phyloP scores from a whole-genome alignment of 495 filamentous ascomycete genomes.

The Neurospora sp. region DNA sequence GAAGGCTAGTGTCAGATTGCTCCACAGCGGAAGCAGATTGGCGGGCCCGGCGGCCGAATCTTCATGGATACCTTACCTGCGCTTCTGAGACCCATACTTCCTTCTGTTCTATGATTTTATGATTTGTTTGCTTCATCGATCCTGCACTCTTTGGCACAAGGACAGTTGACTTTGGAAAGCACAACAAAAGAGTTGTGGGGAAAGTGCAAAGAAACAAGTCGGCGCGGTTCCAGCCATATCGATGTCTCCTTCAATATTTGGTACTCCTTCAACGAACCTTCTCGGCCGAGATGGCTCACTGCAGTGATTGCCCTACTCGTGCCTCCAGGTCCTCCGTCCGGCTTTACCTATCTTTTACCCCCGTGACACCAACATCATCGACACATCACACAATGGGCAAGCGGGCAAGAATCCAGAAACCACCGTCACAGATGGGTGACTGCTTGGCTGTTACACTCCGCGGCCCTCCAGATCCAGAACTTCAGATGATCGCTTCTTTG shows the following conservation, averaged over 20 bases:
- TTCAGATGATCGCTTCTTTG: neutral
- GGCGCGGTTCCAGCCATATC: neutral
- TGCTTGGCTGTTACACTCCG: neutral
- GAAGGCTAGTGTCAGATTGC: neutral
- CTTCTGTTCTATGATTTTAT: neutral
- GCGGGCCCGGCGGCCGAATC: neutral
- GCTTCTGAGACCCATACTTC: neutral
- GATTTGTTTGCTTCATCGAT: neutral
- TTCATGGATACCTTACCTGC: neutral
- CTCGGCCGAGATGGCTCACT: neutral
- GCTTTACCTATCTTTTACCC: neutral
- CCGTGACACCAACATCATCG: neutral
- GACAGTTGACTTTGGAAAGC: neutral
- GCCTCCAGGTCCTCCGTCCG: neutral
- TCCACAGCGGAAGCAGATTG: neutral
- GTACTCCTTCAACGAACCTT: neutral
- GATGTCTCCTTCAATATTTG: neutral
- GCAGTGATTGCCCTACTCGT: neutral
- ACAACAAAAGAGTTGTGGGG: neutral
- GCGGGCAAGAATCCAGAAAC: neutral
- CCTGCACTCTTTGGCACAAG: neutral
- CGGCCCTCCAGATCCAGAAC: neutral
- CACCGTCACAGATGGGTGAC: neutral
- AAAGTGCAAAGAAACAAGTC: neutral
- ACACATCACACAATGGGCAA: neutral